Evolutionary conservation across 1,284 basidiomycete genomes (phyloP), one percentile per base, ranked within the genome.

Genomic region (Trichosporon sp.): DNA sequence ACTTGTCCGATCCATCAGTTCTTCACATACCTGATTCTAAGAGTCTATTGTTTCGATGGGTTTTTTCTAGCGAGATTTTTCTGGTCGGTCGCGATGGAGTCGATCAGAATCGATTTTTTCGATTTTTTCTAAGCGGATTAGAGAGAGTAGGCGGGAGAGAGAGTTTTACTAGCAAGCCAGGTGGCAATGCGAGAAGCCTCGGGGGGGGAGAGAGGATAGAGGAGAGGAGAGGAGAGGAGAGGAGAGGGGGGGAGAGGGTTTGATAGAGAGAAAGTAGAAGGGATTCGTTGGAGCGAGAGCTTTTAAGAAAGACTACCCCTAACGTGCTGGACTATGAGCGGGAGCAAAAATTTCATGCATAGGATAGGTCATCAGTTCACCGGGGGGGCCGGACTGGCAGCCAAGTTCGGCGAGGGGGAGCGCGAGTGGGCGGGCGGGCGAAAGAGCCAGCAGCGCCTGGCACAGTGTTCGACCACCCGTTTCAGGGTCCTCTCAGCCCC

Each of bases 141-240:
- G 63, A 71, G 70, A 71, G 66, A 43, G 37, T 38, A 64, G 48
- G 69, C 12, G 16, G 37, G 48, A 67, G 56, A 38, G 56, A 61
- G 65, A 31, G 40, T 21, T 51, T 51, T 51, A 11, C 48, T 43
- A 8, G 48, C 40, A 66, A 48, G 65, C 65, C 65, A 19, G 19
- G 8, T 12, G 65, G 65, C 65, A 66, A 51, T 51, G 65, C 65
- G 31, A 51, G 21, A 63, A 48, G 14, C 43, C 48, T 54, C 21
- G 43, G 43, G 56, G 56, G 26, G 56, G 54, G 32, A 37, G 54
- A 35, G 14, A 40, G 65, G 51, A 59, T 12, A 48, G 37, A 64
- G 46, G 35, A 35, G 56, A 43, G 56, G 46, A 37, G 40, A 54
- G 48, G 63, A 61, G 67, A 65, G 56, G 46, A 37, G 40, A 54